Evolutionary conservation across 2,329 filamentous ascomycete genomes (phyloP).

Genomic region (Penicillium sp.): DNA sequence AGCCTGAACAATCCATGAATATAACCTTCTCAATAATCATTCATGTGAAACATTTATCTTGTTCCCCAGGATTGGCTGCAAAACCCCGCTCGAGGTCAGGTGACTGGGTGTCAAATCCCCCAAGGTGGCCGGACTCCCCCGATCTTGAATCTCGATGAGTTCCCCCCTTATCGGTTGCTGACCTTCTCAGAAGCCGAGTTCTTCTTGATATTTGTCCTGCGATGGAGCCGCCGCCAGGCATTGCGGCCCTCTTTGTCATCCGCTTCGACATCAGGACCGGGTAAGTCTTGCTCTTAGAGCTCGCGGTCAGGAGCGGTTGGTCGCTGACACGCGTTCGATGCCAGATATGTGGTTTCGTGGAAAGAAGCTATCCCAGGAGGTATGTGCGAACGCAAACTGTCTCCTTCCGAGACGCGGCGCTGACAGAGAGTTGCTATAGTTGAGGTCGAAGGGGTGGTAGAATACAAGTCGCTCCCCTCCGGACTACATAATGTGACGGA

Average conservation of each 20-base stretch:
- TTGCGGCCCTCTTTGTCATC: slow-evolving; percentile 82
- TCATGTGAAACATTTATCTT: no score
- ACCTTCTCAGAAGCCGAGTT: slow-evolving; percentile 30
- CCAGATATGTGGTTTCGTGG: slow-evolving; percentile 80
- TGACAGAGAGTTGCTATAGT: slow-evolving; percentile 38
- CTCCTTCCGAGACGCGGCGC: slow-evolving; percentile 5
- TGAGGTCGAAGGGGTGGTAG: slow-evolving; percentile 77
- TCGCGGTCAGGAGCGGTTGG: slow-evolving; percentile 1
- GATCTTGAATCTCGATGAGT: slow-evolving; percentile 17
- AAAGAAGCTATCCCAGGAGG: slow-evolving; percentile 69
- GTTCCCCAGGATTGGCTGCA: neutral
- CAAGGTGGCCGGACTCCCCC: slow-evolving; percentile 21
- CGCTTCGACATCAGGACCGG: slow-evolving; percentile 90
- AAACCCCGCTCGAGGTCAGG: neutral
- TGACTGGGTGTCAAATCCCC: neutral
- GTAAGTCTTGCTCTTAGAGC: slow-evolving; percentile 47
- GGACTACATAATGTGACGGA: slow-evolving; percentile 84
- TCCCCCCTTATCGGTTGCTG: slow-evolving; percentile 3
- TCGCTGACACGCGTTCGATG: slow-evolving; percentile 14
- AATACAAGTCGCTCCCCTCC: slow-evolving; percentile 94
- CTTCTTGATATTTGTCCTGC: slow-evolving; percentile 34
- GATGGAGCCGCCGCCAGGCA: slow-evolving; percentile 45
- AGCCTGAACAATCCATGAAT: neutral
- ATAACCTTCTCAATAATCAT: no score
- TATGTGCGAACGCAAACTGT: slow-evolving; percentile 35